phyloP scores from a whole-genome alignment of 2,329 filamentous ascomycete genomes.

The Ophiocordyceps robertsii region DNA sequence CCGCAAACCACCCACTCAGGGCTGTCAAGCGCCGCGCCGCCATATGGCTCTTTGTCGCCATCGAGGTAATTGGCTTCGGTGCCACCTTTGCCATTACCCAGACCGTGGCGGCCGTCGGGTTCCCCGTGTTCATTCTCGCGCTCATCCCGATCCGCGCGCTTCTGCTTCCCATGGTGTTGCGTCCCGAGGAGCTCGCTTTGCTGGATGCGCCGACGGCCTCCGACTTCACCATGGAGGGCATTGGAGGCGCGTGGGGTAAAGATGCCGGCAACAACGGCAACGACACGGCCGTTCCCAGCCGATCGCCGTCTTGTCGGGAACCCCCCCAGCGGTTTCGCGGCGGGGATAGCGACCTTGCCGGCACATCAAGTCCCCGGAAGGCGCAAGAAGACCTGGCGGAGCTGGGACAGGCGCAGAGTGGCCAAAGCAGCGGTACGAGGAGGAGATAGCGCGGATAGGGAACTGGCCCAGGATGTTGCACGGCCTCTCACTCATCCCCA shows the following conservation, averaged over 20 bases:
- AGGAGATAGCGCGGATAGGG: constrained; percentile 11
- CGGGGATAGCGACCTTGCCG: constrained; percentile 13
- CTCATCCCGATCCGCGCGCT: constrained; percentile 54
- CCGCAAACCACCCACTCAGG: constrained; percentile 43
- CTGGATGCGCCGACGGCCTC: constrained; percentile 66
- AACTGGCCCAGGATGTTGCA: neutral
- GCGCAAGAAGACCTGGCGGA: constrained; percentile 21
- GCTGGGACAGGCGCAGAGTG: constrained; percentile 15
- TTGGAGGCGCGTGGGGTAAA: constrained; percentile 46
- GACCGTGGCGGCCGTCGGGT: constrained; percentile 71
- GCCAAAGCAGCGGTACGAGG: constrained; percentile 16
- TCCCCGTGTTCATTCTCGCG: constrained; percentile 59
- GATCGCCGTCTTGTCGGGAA: constrained; percentile 4
- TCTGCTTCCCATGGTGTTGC: constrained; percentile 49
- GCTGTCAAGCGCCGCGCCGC: constrained; percentile 46
- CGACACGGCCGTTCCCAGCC: constrained; percentile 5
- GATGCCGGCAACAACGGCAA: constrained; percentile 5
- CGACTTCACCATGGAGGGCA: constrained; percentile 63
- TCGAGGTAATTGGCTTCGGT: constrained; percentile 58
- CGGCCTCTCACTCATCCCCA: too few species aligned
- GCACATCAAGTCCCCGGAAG: constrained; percentile 13
- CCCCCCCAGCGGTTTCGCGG: constrained; percentile 3
- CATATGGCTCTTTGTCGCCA: constrained; percentile 57
- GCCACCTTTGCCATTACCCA: constrained; percentile 75
- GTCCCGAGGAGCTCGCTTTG: constrained; percentile 41